Percentiles rank a stretch among this genome's conserved stretches.
phyloP scores from a whole-genome alignment of 257 asterid species.

The Fraxinus excelsior region DNA sequence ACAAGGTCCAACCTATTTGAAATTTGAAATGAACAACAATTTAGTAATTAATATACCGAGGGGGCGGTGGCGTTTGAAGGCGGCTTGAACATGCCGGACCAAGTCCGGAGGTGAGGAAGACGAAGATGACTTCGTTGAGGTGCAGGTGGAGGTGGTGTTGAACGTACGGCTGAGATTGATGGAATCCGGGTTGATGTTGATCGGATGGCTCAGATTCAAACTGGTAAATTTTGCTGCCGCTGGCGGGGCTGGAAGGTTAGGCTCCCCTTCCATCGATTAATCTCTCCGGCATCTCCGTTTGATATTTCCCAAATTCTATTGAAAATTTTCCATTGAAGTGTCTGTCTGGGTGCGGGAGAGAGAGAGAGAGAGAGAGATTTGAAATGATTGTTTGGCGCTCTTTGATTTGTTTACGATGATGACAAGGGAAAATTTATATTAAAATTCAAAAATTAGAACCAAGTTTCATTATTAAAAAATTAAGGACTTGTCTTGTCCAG shows the following conservation, averaged over 20 bases:
- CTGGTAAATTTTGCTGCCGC: constrained; percentile 44
- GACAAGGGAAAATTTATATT: no score
- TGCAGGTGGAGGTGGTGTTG: constrained; percentile 46
- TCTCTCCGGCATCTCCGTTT: constrained; percentile 43
- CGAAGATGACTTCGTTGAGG: constrained; percentile 57
- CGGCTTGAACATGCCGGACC: constrained; percentile 74
- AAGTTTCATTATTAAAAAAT: no score
- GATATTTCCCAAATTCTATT: constrained; percentile 16
- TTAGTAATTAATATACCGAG: constrained; percentile 40
- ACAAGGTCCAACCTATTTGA: constrained; percentile 13
- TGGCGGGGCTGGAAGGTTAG: constrained; percentile 67
- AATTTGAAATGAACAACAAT: not conserved
- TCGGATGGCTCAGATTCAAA: constrained; percentile 52
- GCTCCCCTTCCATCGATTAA: constrained; percentile 81
- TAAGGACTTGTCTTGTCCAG: no score
- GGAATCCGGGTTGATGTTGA: constrained; percentile 56
- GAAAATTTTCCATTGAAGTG: constrained; percentile 34
- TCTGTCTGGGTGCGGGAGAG: constrained; percentile 12
- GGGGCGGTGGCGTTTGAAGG: constrained; percentile 83
- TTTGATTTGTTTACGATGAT: not conserved
- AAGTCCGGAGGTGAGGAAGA: constrained; percentile 68
- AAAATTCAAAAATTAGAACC: no score
- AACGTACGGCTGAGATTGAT: constrained; percentile 49
- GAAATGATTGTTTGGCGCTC: constrained; percentile 38
- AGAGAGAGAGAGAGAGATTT: constrained; percentile 22